A percentile compares a stretch with the other conserved stretches of the same genome.
These are phyloP conservation scores for Crataegus laevigata DNA, from an alignment of 306 rosid genomes.

Conservation along the genomic window DNA sequence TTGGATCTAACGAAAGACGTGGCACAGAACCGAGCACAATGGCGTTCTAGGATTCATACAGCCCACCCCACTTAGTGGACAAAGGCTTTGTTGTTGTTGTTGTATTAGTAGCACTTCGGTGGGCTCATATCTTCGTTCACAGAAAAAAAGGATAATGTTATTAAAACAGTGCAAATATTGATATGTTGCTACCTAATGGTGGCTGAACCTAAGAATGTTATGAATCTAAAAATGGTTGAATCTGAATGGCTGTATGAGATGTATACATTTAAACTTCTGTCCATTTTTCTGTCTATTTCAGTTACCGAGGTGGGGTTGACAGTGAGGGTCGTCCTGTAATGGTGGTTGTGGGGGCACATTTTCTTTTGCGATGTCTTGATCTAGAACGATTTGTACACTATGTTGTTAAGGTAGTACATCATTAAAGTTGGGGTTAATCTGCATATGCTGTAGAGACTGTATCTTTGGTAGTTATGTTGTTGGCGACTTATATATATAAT, in stretches of 20 bases:
- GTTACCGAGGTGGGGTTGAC: slow-evolving; percentile 97
- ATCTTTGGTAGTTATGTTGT: background rate
- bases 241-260: background rate
- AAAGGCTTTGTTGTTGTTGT: background rate
- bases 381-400: slow-evolving; percentile 82
- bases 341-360: slow-evolving; percentile 98
- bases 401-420: slow-evolving; percentile 65
- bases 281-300: slow-evolving; percentile 28
- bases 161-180: background rate
- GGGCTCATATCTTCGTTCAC: background rate
- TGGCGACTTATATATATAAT: background rate
- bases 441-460: background rate
- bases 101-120: background rate
- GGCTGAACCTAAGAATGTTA: background rate
- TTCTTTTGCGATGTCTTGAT: slow-evolving; percentile 91
- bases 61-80: too few species aligned
- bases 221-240: background rate
- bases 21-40: too few species aligned
- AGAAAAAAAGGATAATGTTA: background rate
- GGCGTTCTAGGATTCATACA: too few species aligned
- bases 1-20: too few species aligned
- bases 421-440: slow-evolving; percentile 13
- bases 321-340: slow-evolving; percentile 91
- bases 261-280: background rate
- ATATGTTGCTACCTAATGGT: background rate